Conservation (phyloP, 768 basidiomycete species). For the Psilocybe cubensis region DNA sequence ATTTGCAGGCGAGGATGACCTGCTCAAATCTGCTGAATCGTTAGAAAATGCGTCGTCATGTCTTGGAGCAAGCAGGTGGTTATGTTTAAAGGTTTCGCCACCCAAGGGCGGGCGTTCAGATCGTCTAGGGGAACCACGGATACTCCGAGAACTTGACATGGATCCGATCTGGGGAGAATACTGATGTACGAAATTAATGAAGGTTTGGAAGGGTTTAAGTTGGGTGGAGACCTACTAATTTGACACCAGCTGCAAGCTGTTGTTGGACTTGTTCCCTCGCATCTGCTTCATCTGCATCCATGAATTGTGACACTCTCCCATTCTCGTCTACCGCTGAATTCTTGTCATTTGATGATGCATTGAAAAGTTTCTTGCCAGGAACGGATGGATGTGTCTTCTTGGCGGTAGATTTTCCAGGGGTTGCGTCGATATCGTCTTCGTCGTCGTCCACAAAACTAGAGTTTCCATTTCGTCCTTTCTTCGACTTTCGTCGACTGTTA, state of each 20-base stretch:
- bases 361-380: constrained; percentile 31
- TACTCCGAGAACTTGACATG: constrained; percentile 66
- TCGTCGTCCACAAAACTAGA: constrained; percentile 36
- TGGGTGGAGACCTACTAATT: constrained; percentile 52
- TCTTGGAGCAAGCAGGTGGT: constrained; percentile 46
- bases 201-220: neutral
- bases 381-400: constrained; percentile 34
- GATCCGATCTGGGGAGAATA: constrained; percentile 65
- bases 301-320: constrained; percentile 78
- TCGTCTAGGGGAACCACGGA: constrained; percentile 69
- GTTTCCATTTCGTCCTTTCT: constrained; percentile 18
- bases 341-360: constrained; percentile 34
- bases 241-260: constrained; percentile 75
- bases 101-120: constrained; percentile 49
- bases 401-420: constrained; percentile 57
- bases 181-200: constrained; percentile 36
- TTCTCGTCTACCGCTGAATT: constrained; percentile 44
- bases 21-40: constrained; percentile 46
- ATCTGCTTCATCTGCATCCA: constrained; percentile 86
- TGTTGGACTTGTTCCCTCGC: constrained; percentile 89
- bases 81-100: constrained; percentile 41
- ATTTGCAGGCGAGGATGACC: constrained; percentile 46
- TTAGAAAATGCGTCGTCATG: constrained; percentile 41
- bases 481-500: constrained; percentile 32
- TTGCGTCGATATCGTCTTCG: constrained; percentile 55